Base-by-base conservation (phyloP, 768 basidiomycete genomes). In the Filobasidium floriforme region DNA sequence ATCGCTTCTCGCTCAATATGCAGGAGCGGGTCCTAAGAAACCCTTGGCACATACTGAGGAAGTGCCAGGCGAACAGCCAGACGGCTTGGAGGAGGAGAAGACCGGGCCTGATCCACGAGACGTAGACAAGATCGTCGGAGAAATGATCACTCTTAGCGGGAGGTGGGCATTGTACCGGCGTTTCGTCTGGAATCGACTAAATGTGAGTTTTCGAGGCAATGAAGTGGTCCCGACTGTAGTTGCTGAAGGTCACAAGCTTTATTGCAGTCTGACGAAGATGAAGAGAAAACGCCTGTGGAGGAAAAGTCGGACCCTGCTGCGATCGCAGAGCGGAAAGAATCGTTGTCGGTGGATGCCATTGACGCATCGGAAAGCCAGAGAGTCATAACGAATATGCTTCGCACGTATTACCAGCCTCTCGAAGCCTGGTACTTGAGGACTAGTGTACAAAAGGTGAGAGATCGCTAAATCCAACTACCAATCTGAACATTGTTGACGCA, bases 341-440 rank as follows among this genome's bases (percentile, higher is more conserved):
- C 9, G 46, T 14, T 49, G 22, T 22, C 46, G 46, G 46, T 49
- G 22, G 43, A 43, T 19, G 29, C 49, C 10, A 41, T 78, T 4
- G 74, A 72, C 26, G 65, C 73, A n/a, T 80, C 78, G 14, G 75
- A 73, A 4, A 80, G 79, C 67, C 76, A 76, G 51, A 63, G 70
- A 44, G 70, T 86, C 18, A 88, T 97, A 64, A 84, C 88, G 44
- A 82, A 84, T 59, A 79, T 93, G 37, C 81, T 92, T 12, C 78
- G 76, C 10, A 83, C 83, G 11, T 94, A 89, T 72, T 98, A 97
- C 73, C 82, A 87, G 40, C 92, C 93, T 3, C 81, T 98, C 64
- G 96, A 99, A 75, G 79, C 87, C 4, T 98, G 93, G 93, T 98
- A 94, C 79, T 84, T 87, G 11, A 85, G 89, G 15, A 85, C 84